Conservation (phyloP, 148 eudicot genomes). For the Hydrangea macrophylla region DNA sequence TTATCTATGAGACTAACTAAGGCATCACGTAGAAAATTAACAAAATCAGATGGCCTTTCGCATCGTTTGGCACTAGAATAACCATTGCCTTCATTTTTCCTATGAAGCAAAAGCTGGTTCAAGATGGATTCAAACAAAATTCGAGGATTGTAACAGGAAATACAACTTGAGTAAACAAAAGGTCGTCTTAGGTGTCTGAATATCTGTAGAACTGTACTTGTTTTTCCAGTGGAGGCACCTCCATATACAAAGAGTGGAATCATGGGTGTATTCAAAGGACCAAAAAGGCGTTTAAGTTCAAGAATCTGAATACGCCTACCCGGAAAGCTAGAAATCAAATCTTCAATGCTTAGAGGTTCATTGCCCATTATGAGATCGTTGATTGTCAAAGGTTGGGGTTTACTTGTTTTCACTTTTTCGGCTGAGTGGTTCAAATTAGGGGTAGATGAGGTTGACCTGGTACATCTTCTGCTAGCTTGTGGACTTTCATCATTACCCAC, state of each 20-base stretch:
- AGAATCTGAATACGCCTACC: constrained; percentile 58
- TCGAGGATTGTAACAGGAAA: constrained; percentile 74
- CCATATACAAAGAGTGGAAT: constrained; percentile 82
- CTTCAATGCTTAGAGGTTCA: constrained; percentile 42
- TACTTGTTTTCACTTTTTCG: constrained; percentile 23
- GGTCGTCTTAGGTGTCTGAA: constrained; percentile 71
- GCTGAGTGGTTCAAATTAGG: constrained; percentile 32
- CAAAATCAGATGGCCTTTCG: constrained; percentile 83
- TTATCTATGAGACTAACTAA: constrained; percentile 46
- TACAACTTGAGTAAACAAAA: constrained; percentile 74
- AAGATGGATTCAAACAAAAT: constrained; percentile 78
- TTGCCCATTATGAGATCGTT: constrained; percentile 47
- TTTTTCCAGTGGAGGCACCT: constrained; percentile 78
- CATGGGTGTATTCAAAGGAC: constrained; percentile 68
- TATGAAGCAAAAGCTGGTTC: constrained; percentile 74
- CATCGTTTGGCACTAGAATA: constrained; percentile 78
- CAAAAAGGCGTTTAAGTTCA: constrained; percentile 58
- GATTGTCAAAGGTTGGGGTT: constrained; percentile 35
- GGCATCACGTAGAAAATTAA: constrained; percentile 59
- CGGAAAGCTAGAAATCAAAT: constrained; percentile 56
- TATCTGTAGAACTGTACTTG: constrained; percentile 55
- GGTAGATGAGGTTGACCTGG: constrained; percentile 45
- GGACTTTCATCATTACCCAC: constrained; percentile 61
- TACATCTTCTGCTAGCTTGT: constrained; percentile 55
- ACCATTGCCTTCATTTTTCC: constrained; percentile 50